Conservation (phyloP, 805 yeast genomes). For the Priceomyces fermenticarens region DNA sequence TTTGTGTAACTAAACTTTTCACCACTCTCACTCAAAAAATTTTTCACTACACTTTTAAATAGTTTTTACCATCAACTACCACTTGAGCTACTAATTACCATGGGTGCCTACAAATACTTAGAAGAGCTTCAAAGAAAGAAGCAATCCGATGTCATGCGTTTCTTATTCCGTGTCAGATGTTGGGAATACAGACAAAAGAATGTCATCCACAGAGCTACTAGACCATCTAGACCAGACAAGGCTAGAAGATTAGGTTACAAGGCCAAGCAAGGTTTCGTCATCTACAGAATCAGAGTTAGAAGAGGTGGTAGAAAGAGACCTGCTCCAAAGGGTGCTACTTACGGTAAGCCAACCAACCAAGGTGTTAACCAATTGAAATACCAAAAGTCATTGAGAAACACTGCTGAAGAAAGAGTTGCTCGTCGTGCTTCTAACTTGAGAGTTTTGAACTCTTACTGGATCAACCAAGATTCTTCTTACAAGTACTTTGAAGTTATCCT, state of each 20-base stretch:
- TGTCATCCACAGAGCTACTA: conserved; percentile 97
- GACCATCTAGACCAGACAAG: conserved; percentile 99
- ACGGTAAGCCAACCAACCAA: conserved; percentile 99
- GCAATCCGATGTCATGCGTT: conserved; percentile 99
- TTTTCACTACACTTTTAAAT: conserved; percentile 1
- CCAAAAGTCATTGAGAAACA: conserved; percentile 97
- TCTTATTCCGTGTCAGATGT: conserved; percentile 99
- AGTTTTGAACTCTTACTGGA: conserved; percentile 99
- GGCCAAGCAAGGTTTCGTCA: conserved; percentile 99
- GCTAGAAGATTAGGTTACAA: conserved; percentile 99
- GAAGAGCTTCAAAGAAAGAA: conserved; percentile 99
- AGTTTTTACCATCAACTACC: not conserved
- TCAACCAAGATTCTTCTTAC: conserved; percentile 99
- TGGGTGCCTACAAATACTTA: conserved; percentile 99
- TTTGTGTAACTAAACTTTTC: conserved; percentile 1
- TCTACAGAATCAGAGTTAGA: conserved; percentile 98
- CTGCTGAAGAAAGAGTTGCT: conserved; percentile 99
- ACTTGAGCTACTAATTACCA: conserved; percentile 28
- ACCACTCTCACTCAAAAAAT: conserved; percentile 1
- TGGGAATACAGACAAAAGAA: conserved; percentile 99
- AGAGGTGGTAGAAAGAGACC: conserved; percentile 99
- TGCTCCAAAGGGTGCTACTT: conserved; percentile 99
- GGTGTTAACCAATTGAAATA: conserved; percentile 99
- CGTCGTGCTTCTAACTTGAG: conserved; percentile 98
- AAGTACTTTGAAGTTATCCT: conserved; percentile 98